A percentile compares a stretch with the other conserved stretches of the same genome.
Evolutionary conservation across 106 monocot genomes (phyloP).

Genomic region (Platanthera zijinensis): DNA sequence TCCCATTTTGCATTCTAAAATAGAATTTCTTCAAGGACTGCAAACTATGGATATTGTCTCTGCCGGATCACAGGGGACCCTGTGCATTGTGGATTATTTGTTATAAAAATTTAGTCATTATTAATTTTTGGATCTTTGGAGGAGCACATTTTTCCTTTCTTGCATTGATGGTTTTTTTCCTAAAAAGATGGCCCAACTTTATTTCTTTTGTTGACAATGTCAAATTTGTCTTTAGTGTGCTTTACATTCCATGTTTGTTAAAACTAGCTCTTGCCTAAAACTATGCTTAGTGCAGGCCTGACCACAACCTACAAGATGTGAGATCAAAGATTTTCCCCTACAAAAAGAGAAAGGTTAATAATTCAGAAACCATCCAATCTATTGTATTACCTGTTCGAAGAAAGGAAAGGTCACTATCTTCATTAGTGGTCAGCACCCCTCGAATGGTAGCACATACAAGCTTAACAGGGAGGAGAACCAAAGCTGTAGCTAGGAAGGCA

Average conservation of each 20-base stretch:
- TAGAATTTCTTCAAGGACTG: too few relatives aligned
- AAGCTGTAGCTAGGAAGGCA: constrained; percentile 45
- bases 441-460: constrained; percentile 42
- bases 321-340: constrained; percentile 82
- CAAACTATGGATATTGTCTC: too few relatives aligned
- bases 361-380: constrained; percentile 46
- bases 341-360: constrained; percentile 54
- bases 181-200: not conserved
- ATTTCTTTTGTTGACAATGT: not conserved
- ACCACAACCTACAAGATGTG: constrained; percentile 87
- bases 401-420: constrained; percentile 93
- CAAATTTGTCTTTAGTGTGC: not conserved
- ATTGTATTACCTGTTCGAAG: constrained; percentile 61
- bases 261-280: constrained; percentile 1
- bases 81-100: too few relatives aligned
- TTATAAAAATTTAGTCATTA: too few relatives aligned
- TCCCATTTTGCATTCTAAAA: too few relatives aligned
- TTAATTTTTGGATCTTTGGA: not conserved
- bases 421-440: constrained; percentile 77
- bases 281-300: constrained; percentile 43
- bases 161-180: not conserved
- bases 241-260: not conserved
- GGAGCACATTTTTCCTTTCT: not conserved
- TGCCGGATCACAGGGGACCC: too few relatives aligned
- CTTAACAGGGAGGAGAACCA: constrained; percentile 77